Evolutionary conservation across 192 early-diverging fungal genomes (phyloP).

Genomic region (Endogone sp.): DNA sequence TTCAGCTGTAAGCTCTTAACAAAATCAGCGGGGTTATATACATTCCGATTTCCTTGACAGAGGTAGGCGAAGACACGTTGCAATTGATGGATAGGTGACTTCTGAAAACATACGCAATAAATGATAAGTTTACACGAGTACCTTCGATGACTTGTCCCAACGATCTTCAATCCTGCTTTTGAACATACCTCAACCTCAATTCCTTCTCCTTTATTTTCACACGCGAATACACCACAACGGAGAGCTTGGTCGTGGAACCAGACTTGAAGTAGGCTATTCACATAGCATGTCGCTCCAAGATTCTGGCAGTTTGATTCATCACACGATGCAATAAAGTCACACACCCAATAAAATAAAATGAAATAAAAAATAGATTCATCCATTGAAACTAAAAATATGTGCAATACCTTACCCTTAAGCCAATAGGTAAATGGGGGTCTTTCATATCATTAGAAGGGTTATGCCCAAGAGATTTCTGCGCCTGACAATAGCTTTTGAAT

Average conservation of each 20-base stretch:
- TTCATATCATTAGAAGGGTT: background rate
- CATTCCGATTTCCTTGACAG: constrained; percentile 15
- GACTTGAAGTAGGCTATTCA: constrained; percentile 30
- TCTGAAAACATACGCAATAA: background rate
- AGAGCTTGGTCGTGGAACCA: constrained; percentile 34
- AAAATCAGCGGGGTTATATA: constrained; percentile 25
- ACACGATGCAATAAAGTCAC: background rate
- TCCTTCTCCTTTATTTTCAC: background rate
- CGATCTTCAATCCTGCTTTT: too few species aligned
- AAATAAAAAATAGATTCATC: too few species aligned
- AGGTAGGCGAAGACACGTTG: constrained; percentile 26
- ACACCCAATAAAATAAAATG: background rate
- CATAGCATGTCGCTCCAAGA: constrained; percentile 38
- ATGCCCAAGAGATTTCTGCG: background rate
- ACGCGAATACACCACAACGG: constrained; percentile 22
- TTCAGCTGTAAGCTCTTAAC: constrained; percentile 23
- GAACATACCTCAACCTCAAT: constrained; percentile 14
- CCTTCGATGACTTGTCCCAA: too few species aligned
- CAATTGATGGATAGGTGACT: constrained; percentile 29
- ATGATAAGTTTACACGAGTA: background rate
- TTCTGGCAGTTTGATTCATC: constrained; percentile 12
- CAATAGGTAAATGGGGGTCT: background rate
- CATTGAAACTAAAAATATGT: too few species aligned
- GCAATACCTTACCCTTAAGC: background rate
- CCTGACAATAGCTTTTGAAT: background rate